Evolutionary conservation across 208 protist species (phyloP).

Genomic region (Leptomonas pyrrhocoris): DNA sequence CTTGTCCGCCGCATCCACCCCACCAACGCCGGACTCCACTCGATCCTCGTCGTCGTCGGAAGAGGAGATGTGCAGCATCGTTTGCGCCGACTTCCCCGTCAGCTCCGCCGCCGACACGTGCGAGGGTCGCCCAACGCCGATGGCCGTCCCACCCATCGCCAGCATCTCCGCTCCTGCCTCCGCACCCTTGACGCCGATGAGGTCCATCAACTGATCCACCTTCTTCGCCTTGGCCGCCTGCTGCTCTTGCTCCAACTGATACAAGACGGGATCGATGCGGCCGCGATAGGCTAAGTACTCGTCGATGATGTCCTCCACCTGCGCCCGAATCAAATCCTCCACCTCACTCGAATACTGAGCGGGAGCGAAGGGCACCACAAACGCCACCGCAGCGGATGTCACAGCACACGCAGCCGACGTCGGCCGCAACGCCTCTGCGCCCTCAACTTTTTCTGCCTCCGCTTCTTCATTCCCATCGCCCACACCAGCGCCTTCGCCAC

Average conservation of each 20-base stretch:
- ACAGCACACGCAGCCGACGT: not conserved
- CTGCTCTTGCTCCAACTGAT: constrained; percentile 52
- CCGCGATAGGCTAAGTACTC: constrained; percentile 74
- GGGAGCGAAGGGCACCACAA: constrained; percentile 61
- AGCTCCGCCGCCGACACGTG: not conserved
- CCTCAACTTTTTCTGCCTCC: not conserved
- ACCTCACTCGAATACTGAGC: constrained; percentile 61
- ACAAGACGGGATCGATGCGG: constrained; percentile 74
- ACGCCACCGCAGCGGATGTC: constrained; percentile 1
- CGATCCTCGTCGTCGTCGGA: constrained; percentile 35
- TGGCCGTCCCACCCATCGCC: not conserved
- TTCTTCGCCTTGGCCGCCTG: constrained; percentile 42
- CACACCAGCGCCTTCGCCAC: not conserved
- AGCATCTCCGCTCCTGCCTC: constrained; percentile 17
- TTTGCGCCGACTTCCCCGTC: constrained; percentile 7
- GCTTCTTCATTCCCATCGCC: not conserved
- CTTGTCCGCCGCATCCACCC: constrained; percentile 22
- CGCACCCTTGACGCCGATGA: constrained; percentile 42
- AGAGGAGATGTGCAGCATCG: constrained; percentile 28
- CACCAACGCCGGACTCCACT: constrained; percentile 24
- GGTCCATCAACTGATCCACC: constrained; percentile 56
- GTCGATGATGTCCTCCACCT: constrained; percentile 72
- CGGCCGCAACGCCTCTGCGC: not conserved
- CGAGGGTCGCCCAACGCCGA: not conserved
- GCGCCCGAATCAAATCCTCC: constrained; percentile 65